Evolutionary conservation across 2,329 filamentous ascomycete species (phyloP).

Genomic region (Gaeumannomyces sp.): DNA sequence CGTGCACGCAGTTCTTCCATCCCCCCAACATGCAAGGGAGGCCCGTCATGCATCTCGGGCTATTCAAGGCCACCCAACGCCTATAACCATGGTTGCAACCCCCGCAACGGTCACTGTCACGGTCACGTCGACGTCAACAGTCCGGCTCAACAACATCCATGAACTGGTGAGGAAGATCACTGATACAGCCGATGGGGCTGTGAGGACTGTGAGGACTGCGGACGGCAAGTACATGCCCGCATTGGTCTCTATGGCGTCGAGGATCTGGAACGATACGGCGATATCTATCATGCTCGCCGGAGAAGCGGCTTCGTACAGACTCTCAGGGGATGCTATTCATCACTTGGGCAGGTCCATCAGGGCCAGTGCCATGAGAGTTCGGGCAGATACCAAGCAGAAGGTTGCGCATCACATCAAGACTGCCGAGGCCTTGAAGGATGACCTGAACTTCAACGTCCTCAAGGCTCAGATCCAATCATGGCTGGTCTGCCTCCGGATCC

Average conservation of each 20-base stretch:
- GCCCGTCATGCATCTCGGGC: not conserved
- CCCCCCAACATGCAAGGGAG: not conserved
- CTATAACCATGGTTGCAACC: conserved; percentile 2
- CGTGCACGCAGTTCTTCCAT: not conserved
- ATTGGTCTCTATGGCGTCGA: not conserved
- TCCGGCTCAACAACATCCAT: not conserved
- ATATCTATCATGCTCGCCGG: not conserved
- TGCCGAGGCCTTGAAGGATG: conserved; percentile 32
- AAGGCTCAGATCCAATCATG: conserved; percentile 49
- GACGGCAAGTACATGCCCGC: conserved; percentile 3
- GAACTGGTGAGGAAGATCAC: conserved; percentile 4
- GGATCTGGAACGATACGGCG: conserved; percentile 3
- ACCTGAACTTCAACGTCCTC: conserved; percentile 35
- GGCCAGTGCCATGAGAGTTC: not conserved
- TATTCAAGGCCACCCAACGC: not conserved
- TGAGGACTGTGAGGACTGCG: not conserved
- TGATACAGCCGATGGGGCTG: conserved; percentile 1
- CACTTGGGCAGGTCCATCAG: not conserved
- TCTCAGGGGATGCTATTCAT: not conserved
- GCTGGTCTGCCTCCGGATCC: conserved; percentile 50
- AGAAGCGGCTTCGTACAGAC: not conserved
- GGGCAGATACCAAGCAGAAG: conserved; percentile 1
- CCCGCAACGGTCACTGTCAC: conserved; percentile 8
- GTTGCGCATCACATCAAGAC: conserved; percentile 2
- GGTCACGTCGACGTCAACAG: conserved; percentile 7